These are phyloP conservation scores for Guadua angustifolia DNA, from an alignment of 176 grass and related monocot genomes.

Conservation along the genomic window DNA sequence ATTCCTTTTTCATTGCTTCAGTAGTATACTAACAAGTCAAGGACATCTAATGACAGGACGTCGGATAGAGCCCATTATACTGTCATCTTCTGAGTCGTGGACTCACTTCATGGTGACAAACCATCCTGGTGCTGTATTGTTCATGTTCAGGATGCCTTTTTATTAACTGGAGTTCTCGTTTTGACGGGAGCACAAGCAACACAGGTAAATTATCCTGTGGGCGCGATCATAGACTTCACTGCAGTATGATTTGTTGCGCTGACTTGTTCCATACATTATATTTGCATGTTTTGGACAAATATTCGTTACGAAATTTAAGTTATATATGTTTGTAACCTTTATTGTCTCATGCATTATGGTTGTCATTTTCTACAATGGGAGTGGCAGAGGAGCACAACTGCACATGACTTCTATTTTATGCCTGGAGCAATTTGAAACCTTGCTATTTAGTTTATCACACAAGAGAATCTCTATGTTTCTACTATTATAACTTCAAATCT, in stretches of 20 bases:
- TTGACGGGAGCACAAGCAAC: conserved; percentile 66
- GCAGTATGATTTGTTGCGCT: neutral
- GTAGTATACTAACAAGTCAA: no score
- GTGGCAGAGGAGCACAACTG: conserved; percentile 6
- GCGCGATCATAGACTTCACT: neutral
- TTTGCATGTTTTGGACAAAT: neutral
- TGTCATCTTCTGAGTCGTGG: conserved; percentile 74
- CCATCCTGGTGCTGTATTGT: conserved; percentile 76
- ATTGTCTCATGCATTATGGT: conserved; percentile 27
- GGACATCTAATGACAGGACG: no score
- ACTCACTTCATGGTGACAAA: conserved; percentile 71
- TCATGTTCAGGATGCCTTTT: conserved; percentile 73
- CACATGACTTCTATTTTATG: neutral
- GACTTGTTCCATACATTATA: conserved; percentile 1
- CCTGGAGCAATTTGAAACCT: neutral
- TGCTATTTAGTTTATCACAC: conserved; percentile 4
- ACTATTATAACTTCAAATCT: neutral
- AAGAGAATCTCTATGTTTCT: conserved; percentile 3
- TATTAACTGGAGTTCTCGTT: conserved; percentile 71
- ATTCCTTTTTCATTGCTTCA: conserved; percentile 23
- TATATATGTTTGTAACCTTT: conserved; percentile 21
- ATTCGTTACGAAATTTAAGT: neutral
- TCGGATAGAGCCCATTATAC: conserved; percentile 67
- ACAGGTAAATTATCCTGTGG: conserved; percentile 59
- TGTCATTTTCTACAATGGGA: conserved; percentile 22